These are phyloP conservation scores for Pythium vanterpoolii DNA, from an alignment of 352 stramenopile species.

Conservation along the genomic window DNA sequence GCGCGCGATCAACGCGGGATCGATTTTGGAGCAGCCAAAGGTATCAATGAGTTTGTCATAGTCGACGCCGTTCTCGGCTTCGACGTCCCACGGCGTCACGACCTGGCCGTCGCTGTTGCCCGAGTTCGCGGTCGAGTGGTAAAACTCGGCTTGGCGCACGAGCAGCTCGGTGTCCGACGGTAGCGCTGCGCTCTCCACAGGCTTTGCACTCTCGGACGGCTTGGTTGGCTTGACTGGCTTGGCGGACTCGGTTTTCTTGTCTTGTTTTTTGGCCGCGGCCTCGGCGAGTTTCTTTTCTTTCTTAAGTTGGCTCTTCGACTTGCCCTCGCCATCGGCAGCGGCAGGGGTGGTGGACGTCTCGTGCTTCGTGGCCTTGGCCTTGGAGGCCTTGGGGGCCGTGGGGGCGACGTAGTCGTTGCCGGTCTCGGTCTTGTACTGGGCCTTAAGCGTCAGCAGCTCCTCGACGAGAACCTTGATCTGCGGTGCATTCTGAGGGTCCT, in stretches of 20 bases:
- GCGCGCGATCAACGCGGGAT: constrained; percentile 89
- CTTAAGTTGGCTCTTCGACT: constrained; percentile 87
- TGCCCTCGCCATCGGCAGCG: constrained; percentile 30
- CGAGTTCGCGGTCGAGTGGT: constrained; percentile 58
- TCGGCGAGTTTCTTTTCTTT: constrained; percentile 87
- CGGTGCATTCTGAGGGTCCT: constrained; percentile 39
- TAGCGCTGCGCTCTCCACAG: constrained; percentile 50
- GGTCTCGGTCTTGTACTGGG: constrained; percentile 69
- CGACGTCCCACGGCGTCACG: constrained; percentile 92
- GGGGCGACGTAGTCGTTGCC: constrained; percentile 66
- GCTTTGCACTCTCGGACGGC: constrained; percentile 71
- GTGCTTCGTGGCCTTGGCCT: constrained; percentile 36
- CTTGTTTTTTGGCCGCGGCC: constrained; percentile 53
- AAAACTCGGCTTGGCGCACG: constrained; percentile 70
- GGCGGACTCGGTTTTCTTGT: constrained; percentile 31
- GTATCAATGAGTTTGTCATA: constrained; percentile 99
- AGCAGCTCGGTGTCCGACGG: constrained; percentile 58
- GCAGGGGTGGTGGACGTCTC: constrained; percentile 10
- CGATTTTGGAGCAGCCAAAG: constrained; percentile 97
- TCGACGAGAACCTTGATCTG: constrained; percentile 31
- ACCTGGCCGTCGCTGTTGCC: constrained; percentile 64
- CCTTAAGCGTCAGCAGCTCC: constrained; percentile 48
- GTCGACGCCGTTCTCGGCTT: constrained; percentile 96
- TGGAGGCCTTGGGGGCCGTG: constrained; percentile 26
- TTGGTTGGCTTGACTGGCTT: constrained; percentile 37